A percentile compares a stretch with the other conserved stretches of the same genome.
Conservation (phyloP, 495 filamentous ascomycete genomes). For the Podospora australis region DNA sequence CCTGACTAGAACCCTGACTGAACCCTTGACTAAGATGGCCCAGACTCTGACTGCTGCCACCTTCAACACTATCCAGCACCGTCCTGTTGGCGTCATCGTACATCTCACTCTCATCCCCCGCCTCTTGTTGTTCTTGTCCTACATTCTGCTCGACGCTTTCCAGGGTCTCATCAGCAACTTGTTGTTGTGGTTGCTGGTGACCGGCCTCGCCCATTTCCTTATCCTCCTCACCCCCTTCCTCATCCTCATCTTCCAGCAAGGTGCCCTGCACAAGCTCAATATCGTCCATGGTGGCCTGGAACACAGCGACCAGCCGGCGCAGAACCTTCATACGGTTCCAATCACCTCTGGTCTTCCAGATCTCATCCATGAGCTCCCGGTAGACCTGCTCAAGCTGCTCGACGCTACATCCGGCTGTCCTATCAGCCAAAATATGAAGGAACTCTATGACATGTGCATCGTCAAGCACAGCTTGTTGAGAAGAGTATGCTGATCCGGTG, state of each 20-base stretch:
- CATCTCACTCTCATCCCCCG: no score
- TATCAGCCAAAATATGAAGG: constrained; percentile 50
- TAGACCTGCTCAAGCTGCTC: constrained; percentile 95
- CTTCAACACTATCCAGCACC: no score
- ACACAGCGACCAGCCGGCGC: constrained; percentile 52
- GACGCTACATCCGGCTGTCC: constrained; percentile 72
- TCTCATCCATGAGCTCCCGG: constrained; percentile 78
- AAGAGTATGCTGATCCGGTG: constrained; percentile 25
- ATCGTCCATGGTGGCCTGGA: constrained; percentile 75
- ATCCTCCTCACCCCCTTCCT: constrained; percentile 1
- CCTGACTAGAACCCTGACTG: no score
- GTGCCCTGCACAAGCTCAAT: constrained; percentile 62
- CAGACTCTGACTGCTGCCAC: no score
- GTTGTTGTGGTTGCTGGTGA: no score
- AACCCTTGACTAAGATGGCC: no score
- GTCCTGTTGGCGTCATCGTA: no score
- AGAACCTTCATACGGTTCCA: constrained; percentile 75
- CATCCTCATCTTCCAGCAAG: constrained; percentile 20
- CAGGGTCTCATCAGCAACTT: no score
- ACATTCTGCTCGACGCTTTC: no score
- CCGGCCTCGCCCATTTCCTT: no score
- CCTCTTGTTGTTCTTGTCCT: no score
- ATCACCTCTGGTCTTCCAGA: constrained; percentile 72
- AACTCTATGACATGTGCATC: constrained; percentile 48
- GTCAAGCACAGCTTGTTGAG: constrained; percentile 54